Evolutionary conservation across 768 basidiomycete species (phyloP).

Genomic region (Hygrocybe punicea): DNA sequence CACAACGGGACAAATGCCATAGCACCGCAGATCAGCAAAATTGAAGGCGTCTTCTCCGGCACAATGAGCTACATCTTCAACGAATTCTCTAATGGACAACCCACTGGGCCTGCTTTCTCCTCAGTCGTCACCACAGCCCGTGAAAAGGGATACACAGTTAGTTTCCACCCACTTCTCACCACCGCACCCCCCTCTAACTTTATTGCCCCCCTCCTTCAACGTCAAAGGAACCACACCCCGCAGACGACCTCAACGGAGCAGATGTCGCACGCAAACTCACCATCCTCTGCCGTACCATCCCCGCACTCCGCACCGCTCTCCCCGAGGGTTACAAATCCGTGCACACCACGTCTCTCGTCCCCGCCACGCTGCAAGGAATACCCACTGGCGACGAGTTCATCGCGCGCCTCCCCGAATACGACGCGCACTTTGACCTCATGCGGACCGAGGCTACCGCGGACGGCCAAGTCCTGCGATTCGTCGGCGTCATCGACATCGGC

Average conservation of each 20-base stretch:
- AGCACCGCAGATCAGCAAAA: constrained; percentile 63
- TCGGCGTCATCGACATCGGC: constrained; percentile 84
- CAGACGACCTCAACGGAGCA: constrained; percentile 92
- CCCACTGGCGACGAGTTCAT: constrained; percentile 81
- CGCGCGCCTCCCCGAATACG: constrained; percentile 73
- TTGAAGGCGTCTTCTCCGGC: constrained; percentile 97
- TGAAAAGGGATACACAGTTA: constrained; percentile 91
- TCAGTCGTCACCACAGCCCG: constrained; percentile 85
- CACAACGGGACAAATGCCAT: neutral
- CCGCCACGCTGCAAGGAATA: constrained; percentile 62
- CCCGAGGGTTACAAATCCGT: constrained; percentile 64
- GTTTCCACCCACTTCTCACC: constrained; percentile 12
- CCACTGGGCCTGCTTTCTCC: constrained; percentile 76
- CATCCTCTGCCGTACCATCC: constrained; percentile 83
- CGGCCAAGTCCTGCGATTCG: constrained; percentile 86
- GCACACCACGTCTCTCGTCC: constrained; percentile 81
- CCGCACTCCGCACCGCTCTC: constrained; percentile 35
- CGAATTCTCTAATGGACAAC: constrained; percentile 73
- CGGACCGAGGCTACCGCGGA: constrained; percentile 74
- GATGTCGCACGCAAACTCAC: constrained; percentile 97
- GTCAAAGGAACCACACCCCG: constrained; percentile 89
- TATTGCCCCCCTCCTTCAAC: neutral
- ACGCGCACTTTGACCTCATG: constrained; percentile 70
- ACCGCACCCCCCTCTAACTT: neutral
- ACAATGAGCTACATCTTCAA: constrained; percentile 99